phyloP scores from a whole-genome alignment of 2,329 filamentous ascomycete genomes.

The Pseudocercospora musae region DNA sequence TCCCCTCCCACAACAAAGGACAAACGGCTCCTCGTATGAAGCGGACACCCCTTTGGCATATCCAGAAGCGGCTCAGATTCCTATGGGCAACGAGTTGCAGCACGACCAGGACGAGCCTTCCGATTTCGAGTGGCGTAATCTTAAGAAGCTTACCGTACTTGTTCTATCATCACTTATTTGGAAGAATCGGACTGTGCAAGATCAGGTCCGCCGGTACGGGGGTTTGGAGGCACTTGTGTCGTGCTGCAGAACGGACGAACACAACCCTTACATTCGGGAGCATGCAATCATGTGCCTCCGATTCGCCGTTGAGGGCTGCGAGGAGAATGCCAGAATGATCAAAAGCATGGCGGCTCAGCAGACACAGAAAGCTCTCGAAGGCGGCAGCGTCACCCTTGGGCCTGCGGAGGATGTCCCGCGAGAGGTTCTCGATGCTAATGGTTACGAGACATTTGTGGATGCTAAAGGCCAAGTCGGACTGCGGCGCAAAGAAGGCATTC shows the following conservation, averaged over 20 bases:
- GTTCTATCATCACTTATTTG: slow-evolving; percentile 87
- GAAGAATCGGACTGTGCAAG: slow-evolving; percentile 79
- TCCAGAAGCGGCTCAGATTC: slow-evolving; percentile 37
- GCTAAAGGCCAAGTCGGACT: slow-evolving; percentile 48
- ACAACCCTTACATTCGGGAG: slow-evolving; percentile 92
- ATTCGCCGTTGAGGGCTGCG: slow-evolving; percentile 64
- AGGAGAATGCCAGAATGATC: slow-evolving; percentile 69
- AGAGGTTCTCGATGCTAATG: slow-evolving; percentile 49
- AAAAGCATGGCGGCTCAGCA: slow-evolving; percentile 51
- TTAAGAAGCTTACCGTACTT: slow-evolving; percentile 89
- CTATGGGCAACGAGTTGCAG: slow-evolving; percentile 27
- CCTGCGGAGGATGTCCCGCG: slow-evolving; percentile 38
- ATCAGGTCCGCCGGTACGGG: slow-evolving; percentile 79
- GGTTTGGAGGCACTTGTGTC: slow-evolving; percentile 85
- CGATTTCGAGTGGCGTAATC: slow-evolving; percentile 71
- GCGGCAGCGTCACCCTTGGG: slow-evolving; percentile 16
- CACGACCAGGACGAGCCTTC: slow-evolving; percentile 59
- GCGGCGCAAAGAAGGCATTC: slow-evolving; percentile 37
- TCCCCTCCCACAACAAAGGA: slow-evolving; percentile 31
- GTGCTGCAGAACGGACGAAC: slow-evolving; percentile 85
- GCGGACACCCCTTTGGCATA: slow-evolving; percentile 41
- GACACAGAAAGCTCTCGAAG: slow-evolving; percentile 14
- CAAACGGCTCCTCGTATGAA: slow-evolving; percentile 43
- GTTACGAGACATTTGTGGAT: slow-evolving; percentile 52
- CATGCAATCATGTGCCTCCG: slow-evolving; percentile 86